Evolutionary conservation across 495 filamentous ascomycete species (phyloP), one percentile per base, ranked within the genome.

Genomic region (Tuber magnatum): DNA sequence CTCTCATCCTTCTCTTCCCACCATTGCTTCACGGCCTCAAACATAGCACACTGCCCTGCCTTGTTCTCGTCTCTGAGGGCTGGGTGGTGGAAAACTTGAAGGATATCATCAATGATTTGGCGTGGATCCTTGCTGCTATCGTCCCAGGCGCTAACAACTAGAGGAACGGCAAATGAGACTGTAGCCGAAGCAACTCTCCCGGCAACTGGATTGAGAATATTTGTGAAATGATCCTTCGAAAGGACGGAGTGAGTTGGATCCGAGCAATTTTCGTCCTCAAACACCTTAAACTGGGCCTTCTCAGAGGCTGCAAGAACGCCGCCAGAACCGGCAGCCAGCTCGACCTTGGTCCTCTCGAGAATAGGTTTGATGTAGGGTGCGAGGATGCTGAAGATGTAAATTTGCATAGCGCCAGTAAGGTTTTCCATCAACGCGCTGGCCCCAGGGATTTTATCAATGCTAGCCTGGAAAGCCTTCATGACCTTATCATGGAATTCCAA

Each of bases 211-310:
- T 97, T 97, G 73, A 97, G 88, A 28, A 94, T 84, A 80, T 93
- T 93, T 71, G 90, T 90, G 83, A 95, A 97, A 81, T 97, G 93
- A 79, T 96, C 93, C 85, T 97, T 97, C 46, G 92, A 92, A 32
- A 97, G 87, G 91, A 97, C 94, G 18, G 92, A 94, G 83, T 97
- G 93, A 7, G 93, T 97, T 2, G 93, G 93, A 82, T 97, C 90
- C 22, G 88, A 87, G 71, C 83, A 91, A 51, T 85, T 72, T 74
- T 93, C 90, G 77, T 97, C 90, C 32, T 91, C 82, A 84, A 96
- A 97, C 40, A 97, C 92, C 72, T 92, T 88, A 74, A 90, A 89
- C 82, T 97, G 93, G 83, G 94, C 90, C 46, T 92, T 88, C 83
- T 90, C 87, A 81, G 90, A 92, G 83, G 89, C 91, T 77, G 92